A percentile compares a stretch with the other conserved stretches of the same genome.
Conservation (phyloP, 805 yeast species). For the Tetrapisispora fleetii region DNA sequence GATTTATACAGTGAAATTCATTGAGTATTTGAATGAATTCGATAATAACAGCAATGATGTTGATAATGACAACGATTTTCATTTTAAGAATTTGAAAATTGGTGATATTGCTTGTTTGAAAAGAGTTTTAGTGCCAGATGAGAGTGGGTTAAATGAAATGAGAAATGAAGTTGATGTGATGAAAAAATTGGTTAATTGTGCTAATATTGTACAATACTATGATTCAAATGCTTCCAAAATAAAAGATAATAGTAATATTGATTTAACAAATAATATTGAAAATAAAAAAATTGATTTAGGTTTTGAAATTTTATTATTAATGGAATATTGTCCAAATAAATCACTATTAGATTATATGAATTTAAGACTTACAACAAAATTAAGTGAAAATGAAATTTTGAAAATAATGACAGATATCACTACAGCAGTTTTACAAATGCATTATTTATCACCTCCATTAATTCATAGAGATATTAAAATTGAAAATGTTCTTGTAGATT, state of each 20-base stretch:
- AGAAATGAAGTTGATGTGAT: constrained; percentile 77
- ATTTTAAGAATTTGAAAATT: constrained; percentile 22
- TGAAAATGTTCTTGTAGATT: constrained; percentile 82
- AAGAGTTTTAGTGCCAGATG: constrained; percentile 65
- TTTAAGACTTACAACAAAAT: constrained; percentile 66
- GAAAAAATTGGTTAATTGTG: constrained; percentile 48
- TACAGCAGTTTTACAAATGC: constrained; percentile 82
- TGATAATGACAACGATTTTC: not conserved
- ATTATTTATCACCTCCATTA: constrained; percentile 53
- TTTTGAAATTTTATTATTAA: constrained; percentile 81
- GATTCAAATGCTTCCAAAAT: constrained; percentile 68
- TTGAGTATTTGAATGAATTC: constrained; percentile 21
- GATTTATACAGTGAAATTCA: constrained; percentile 55
- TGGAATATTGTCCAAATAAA: constrained; percentile 88
- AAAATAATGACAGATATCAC: constrained; percentile 77
- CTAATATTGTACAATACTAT: constrained; percentile 55
- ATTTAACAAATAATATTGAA: not conserved
- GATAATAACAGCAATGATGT: constrained; percentile 27
- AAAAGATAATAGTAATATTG: constrained; percentile 20
- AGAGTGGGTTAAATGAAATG: constrained; percentile 53
- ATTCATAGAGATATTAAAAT: constrained; percentile 92
- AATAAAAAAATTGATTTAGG: constrained; percentile 23
- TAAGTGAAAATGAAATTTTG: constrained; percentile 67
- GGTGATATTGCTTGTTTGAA: constrained; percentile 58
- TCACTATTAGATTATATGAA: constrained; percentile 93